These are phyloP conservation scores for Barbatosphaeria neglecta DNA, from an alignment of 495 filamentous ascomycete species.

Conservation along the genomic window DNA sequence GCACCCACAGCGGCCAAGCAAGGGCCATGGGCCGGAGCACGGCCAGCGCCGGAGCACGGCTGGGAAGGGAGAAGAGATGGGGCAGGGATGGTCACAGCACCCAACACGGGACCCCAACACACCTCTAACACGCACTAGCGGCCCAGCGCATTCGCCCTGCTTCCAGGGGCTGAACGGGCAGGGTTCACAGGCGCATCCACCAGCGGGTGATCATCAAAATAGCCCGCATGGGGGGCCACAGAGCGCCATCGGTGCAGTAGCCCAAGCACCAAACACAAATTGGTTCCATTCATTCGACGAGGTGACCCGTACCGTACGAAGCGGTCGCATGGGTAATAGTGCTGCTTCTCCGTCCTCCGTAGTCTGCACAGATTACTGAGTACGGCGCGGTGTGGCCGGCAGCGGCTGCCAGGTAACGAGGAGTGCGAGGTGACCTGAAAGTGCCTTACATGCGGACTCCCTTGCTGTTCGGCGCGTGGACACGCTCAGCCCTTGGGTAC, in stretches of 20 bases:
- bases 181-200: neutral
- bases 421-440: too few relatives aligned
- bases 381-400: too few relatives aligned
- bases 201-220: neutral
- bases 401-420: too few relatives aligned
- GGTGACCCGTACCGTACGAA: neutral
- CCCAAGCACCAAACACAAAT: neutral
- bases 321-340: neutral
- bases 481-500: too few relatives aligned
- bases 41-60: neutral
- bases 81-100: neutral
- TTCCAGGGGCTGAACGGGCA: neutral
- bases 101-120: too few relatives aligned
- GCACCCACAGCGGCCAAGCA: neutral
- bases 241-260: too few relatives aligned
- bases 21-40: neutral
- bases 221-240: too few relatives aligned
- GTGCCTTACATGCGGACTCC: too few relatives aligned
- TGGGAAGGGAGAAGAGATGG: neutral
- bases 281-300: neutral
- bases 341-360: too few relatives aligned
- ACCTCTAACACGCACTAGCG: neutral
- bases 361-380: too few relatives aligned
- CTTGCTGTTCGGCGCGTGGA: too few relatives aligned
- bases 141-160: neutral